A percentile compares a stretch with the other conserved stretches of the same genome.
phyloP scores from a whole-genome alignment of 163 green algal genomes.

The Prototheca stagnorum region DNA sequence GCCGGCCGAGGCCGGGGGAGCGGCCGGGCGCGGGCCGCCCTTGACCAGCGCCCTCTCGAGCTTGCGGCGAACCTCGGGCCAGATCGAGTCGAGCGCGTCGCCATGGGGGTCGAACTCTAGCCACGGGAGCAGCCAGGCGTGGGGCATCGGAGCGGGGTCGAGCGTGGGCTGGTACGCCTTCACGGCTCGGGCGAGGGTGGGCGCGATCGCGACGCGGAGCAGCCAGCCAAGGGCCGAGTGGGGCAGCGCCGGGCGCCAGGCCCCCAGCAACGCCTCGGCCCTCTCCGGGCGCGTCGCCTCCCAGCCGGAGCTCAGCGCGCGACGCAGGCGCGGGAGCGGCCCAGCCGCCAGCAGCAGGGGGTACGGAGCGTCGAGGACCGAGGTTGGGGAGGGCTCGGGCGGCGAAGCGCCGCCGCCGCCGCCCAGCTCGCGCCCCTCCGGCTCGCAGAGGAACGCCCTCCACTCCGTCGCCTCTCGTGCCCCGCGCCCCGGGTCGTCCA shows the following conservation, averaged over 20 bases:
- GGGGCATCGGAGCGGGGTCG: conserved; percentile 68
- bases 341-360: conserved; percentile 42
- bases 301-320: conserved; percentile 53
- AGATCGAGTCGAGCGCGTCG: conserved; percentile 53
- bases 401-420: no score
- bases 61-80: conserved; percentile 60
- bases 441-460: conserved; percentile 43
- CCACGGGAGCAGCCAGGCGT: conserved; percentile 94
- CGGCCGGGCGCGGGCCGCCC: no score
- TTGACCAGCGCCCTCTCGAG: conserved; percentile 33
- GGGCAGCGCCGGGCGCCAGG: conserved; percentile 56
- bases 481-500: conserved; percentile 38
- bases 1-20: no score
- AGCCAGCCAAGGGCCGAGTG: conserved; percentile 28
- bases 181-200: conserved; percentile 53
- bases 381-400: no score
- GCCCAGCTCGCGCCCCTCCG: no score
- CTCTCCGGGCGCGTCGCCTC: conserved; percentile 60
- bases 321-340: conserved; percentile 58
- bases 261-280: conserved; percentile 54
- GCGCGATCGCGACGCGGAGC: conserved; percentile 65
- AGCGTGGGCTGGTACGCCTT: conserved; percentile 67
- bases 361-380: conserved; percentile 60
- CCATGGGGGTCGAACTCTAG: conserved; percentile 68
- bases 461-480: conserved; percentile 31